Evolutionary conservation across 371 early-diverging fungal species (phyloP).

Genomic region (Mucor irregularis): DNA sequence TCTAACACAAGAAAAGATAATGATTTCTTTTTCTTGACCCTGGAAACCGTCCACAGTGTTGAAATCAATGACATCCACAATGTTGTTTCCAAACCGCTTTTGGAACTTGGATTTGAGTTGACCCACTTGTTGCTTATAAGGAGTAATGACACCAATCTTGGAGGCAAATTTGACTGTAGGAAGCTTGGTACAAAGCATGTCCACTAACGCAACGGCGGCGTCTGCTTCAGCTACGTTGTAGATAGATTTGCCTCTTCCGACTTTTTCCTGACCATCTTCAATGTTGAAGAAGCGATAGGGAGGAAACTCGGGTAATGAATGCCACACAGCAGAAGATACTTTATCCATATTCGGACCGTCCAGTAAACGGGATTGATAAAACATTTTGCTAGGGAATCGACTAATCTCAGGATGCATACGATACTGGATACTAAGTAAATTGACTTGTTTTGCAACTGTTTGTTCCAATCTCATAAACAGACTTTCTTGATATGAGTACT

Average conservation of each 20-base stretch:
- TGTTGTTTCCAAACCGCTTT: conserved; percentile 58
- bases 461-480: conserved; percentile 86
- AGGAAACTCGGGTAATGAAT: conserved; percentile 57
- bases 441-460: conserved; percentile 60
- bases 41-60: conserved; percentile 99
- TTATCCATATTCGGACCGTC: conserved; percentile 78
- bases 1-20: conserved; percentile 95
- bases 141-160: conserved; percentile 88
- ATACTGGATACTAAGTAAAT: conserved; percentile 89
- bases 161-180: conserved; percentile 71
- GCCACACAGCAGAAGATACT: conserved; percentile 77
- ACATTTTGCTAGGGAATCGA: conserved; percentile 76
- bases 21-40: conserved; percentile 98
- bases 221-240: conserved; percentile 82
- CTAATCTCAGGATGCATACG: conserved; percentile 97
- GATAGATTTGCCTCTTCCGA: conserved; percentile 70
- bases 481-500: conserved; percentile 84
- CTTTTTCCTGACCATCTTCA: conserved; percentile 67
- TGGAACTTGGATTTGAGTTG: conserved; percentile 70
- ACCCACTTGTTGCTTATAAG: conserved; percentile 87
- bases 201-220: conserved; percentile 73
- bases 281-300: conserved; percentile 87
- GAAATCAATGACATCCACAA: conserved; percentile 82
- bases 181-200: conserved; percentile 52
- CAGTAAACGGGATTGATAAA: conserved; percentile 76